A percentile compares a stretch with the other conserved stretches of the same genome.
Conservation (phyloP, 441 rosid species). For the Gossypium lobatum region DNA sequence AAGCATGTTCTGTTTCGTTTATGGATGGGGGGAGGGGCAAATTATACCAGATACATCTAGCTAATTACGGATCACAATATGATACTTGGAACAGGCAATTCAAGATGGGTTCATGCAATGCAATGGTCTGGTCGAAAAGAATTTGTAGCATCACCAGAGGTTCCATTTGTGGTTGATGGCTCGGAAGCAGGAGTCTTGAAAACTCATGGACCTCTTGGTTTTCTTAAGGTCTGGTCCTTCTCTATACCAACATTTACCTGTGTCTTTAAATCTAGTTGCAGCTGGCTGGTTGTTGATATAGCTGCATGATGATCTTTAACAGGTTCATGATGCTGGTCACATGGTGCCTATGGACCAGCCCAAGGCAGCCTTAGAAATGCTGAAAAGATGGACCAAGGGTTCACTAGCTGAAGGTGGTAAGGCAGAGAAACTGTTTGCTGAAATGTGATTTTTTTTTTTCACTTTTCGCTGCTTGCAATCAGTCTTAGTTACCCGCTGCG, state of each 20-base stretch:
- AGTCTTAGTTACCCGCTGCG: background rate
- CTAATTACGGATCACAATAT: background rate
- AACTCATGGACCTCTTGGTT: slow-evolving; percentile 62
- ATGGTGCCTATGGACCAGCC: slow-evolving; percentile 99
- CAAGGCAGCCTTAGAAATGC: slow-evolving; percentile 78
- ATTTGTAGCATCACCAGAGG: slow-evolving; percentile 55
- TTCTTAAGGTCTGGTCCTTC: slow-evolving; percentile 64
- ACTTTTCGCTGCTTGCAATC: background rate
- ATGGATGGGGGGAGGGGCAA: background rate
- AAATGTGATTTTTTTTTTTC: slow-evolving; percentile 30
- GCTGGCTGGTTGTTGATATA: slow-evolving; percentile 6
- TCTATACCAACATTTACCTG: background rate
- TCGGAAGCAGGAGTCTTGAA: slow-evolving; percentile 68
- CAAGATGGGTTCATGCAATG: slow-evolving; percentile 98
- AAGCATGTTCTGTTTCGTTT: slow-evolving; percentile 12
- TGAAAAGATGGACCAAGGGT: slow-evolving; percentile 73
- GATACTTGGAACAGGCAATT: slow-evolving; percentile 58
- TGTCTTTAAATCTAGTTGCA: background rate
- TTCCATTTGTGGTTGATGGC: slow-evolving; percentile 62
- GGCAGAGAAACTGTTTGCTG: slow-evolving; percentile 36
- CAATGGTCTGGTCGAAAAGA: slow-evolving; percentile 77
- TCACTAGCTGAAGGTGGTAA: slow-evolving; percentile 28
- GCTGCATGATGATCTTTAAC: slow-evolving; percentile 19
- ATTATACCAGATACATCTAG: background rate
- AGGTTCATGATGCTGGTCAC: slow-evolving; percentile 91